Base-by-base conservation (phyloP, 176 grass and related monocot species). In the Zoysia pacifica region DNA sequence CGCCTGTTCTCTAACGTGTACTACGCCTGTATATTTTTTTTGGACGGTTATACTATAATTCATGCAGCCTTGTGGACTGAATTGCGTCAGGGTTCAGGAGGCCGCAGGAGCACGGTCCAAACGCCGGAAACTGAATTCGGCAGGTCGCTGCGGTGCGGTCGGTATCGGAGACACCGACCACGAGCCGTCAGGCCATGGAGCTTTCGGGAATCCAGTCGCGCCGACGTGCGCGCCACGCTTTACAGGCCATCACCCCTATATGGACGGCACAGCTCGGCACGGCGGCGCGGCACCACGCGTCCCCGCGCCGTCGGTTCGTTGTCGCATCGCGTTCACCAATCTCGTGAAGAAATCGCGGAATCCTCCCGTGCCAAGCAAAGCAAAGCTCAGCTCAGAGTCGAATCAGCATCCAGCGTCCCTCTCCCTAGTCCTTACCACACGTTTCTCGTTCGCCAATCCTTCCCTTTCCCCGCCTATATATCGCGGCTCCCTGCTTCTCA, bases 311-410 rank as follows among this genome's bases (percentile, higher is more conserved):
- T 69, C 83, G 20, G 72, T 41, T 81, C 49, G 19, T 44, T 12
- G 38, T 52, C 70, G 47, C 65, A 9, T 83, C 71, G 42, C 75
- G 36, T 87, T 78, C 80, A 76, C 78, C 73, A 54, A 68, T 28
- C 48, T 70, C 54, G 66, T 62, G 71, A 79, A 81, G 81, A 65
- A 52, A 87, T 39, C 16, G 65, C 67, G 79, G 93, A 92, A 86
- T 95, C 90, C 87, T 90, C 83, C 52, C 67, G 46, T 42, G 48
- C 44, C 90, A 93, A 93, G 93, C 69, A 97, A 97, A 97, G 74
- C 70, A 45, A 48, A 36, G 52, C 11, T 79, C 62, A 14, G 9
- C 73, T 53, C 16, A 44, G 20, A 72, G 19, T 6, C 12, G 20
- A 72, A 37, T 72, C 48, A 56, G 61, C 13, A 42, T 66, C 9